phyloP scores from a whole-genome alignment of 2,329 filamentous ascomycete species.

The Aspergillus fumigatiaffinis region DNA sequence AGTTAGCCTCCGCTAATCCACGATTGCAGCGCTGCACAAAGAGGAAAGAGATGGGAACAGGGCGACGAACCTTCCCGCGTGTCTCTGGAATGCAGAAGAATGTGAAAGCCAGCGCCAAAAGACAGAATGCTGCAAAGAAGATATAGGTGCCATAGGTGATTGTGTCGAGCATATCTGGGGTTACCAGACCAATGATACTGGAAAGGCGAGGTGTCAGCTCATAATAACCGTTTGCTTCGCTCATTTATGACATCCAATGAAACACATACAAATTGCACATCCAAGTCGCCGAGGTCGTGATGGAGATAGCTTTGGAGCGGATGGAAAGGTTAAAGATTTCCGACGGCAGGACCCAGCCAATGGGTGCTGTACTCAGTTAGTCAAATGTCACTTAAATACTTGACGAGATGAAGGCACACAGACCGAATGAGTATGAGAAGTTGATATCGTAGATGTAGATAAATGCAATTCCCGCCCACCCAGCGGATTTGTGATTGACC shows the following conservation, averaged over 20 bases:
- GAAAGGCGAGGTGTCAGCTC: background rate
- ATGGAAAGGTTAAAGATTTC: constrained; percentile 39
- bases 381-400: background rate
- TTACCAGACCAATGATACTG: constrained; percentile 36
- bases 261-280: constrained; percentile 37
- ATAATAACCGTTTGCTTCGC: background rate
- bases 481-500: constrained; percentile 26
- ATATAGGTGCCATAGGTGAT: constrained; percentile 39
- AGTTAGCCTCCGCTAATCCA: background rate
- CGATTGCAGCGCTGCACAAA: background rate
- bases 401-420: constrained; percentile 1
- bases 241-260: background rate
- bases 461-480: constrained; percentile 36
- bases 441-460: constrained; percentile 38
- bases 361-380: constrained; percentile 24
- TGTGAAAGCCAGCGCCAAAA: constrained; percentile 32
- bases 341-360: constrained; percentile 38
- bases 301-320: constrained; percentile 36
- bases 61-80: constrained; percentile 27
- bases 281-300: constrained; percentile 37
- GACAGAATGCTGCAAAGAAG: constrained; percentile 37
- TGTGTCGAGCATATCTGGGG: constrained; percentile 35
- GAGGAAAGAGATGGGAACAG: background rate
- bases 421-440: constrained; percentile 37
- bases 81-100: constrained; percentile 36